Evolutionary conservation across 148 eudicot genomes (phyloP), one percentile per base, ranked within the genome.

Genomic region (Euryodendron excelsum): DNA sequence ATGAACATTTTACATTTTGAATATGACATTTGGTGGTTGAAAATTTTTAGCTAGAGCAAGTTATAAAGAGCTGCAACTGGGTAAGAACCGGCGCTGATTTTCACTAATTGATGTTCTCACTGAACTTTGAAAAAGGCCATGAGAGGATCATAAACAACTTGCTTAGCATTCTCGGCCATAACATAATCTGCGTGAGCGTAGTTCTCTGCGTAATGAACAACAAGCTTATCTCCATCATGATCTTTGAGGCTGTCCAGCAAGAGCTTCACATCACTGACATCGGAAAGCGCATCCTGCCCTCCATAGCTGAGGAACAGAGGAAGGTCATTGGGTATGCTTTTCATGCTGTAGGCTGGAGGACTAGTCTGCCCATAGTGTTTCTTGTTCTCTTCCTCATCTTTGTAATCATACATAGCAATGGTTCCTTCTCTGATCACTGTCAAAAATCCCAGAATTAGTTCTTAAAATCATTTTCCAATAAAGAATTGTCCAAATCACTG

Each of bases 111-210:
- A 33, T 37, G 14, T 50, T 77, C 13, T 69, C 47, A 56, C 1
- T 84, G 87, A 67, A 76, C 83, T 76, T 33, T 87, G 39, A 90
- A 83, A 80, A 90, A 86, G n/a, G 79, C 79, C 75, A 86, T 85
- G 74, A 90, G 81, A 77, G 85, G 88, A 81, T 91, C 85, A 80
- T 91, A 91, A 37, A 89, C 94, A 4, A 74, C 45, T 68, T 89
- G 77, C 77, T 80, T 91, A 58, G 88, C 94, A 86, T 89, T 91
- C 11, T 73, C 74, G 17, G 81, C 94, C 83, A 89, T 83, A 34
- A 89, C 90, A 85, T 74, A 91, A 82, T 89, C 94, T 36, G 88
- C 92, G 83, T 91, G 94, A 21, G 92, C 92, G 53, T 89, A 91
- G 8, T 87, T 83, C 41, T 81, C 73, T 14, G 65, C 55, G 56